Evolutionary conservation across 2,329 filamentous ascomycete genomes (phyloP).

Genomic region (Graphium sp.): DNA sequence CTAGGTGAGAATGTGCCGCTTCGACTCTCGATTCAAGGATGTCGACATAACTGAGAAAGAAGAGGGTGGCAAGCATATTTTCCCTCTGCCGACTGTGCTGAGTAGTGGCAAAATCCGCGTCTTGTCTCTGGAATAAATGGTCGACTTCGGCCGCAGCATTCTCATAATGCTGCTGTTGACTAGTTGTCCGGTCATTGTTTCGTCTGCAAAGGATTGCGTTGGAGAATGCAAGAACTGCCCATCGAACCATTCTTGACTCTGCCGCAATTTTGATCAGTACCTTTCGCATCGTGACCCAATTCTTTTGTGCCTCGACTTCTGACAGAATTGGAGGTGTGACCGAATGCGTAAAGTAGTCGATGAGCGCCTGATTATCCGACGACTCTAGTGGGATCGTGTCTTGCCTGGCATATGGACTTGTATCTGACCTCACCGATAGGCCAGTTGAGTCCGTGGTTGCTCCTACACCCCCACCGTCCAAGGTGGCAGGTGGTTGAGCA

Average conservation of each 20-base stretch:
- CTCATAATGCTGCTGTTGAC: conserved; percentile 18
- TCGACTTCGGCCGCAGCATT: conserved; percentile 16
- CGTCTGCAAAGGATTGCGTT: conserved; percentile 22
- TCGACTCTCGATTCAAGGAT: conserved; percentile 23
- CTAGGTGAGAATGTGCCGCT: conserved; percentile 29
- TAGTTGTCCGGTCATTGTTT: conserved; percentile 14
- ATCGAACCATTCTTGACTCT: conserved; percentile 25
- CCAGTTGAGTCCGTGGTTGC: too few relatives aligned
- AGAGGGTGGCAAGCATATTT: conserved; percentile 29
- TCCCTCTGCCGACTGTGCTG: conserved; percentile 16
- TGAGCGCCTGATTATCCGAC: conserved; percentile 17
- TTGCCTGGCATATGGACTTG: not conserved
- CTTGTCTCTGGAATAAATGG: conserved; percentile 6
- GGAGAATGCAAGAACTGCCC: conserved; percentile 33
- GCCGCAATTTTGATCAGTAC: conserved; percentile 27
- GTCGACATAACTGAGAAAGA: conserved; percentile 37
- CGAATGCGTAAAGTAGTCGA: conserved; percentile 29
- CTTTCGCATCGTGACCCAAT: conserved; percentile 30
- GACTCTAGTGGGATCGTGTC: conserved; percentile 3
- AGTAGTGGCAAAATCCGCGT: conserved; percentile 6
- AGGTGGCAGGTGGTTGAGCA: too few relatives aligned
- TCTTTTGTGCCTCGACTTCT: conserved; percentile 33
- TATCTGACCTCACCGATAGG: too few relatives aligned
- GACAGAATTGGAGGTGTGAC: conserved; percentile 33
- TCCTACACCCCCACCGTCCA: too few relatives aligned